These are phyloP conservation scores for Cucumis sativus DNA, from an alignment of 306 rosid species.

Conservation along the genomic window DNA sequence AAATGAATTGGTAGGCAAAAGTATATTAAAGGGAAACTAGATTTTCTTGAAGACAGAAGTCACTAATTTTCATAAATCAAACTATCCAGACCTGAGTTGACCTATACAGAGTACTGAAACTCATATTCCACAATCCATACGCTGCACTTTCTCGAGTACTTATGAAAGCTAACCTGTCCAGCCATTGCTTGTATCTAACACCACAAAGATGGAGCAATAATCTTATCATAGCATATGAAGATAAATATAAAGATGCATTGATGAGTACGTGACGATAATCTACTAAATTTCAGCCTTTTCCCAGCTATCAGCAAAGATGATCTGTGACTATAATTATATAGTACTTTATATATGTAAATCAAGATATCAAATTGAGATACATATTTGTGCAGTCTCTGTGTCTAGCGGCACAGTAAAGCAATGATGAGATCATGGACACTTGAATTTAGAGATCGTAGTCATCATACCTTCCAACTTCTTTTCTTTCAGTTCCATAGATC, in stretches of 20 bases:
- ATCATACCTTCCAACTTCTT: slow-evolving; percentile 45
- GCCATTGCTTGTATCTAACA: slow-evolving; percentile 53
- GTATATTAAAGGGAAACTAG: not conserved
- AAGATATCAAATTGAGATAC: not conserved
- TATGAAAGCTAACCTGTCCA: slow-evolving; percentile 40
- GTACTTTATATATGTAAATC: not conserved
- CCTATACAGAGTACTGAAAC: slow-evolving; percentile 48
- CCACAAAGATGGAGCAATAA: slow-evolving; percentile 12
- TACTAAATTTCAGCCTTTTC: not conserved
- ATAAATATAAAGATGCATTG: not conserved
- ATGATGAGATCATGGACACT: slow-evolving; percentile 3
- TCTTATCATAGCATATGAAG: not conserved
- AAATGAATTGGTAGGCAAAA: not conserved
- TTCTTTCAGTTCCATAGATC: slow-evolving; percentile 37
- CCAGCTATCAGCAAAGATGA: not conserved
- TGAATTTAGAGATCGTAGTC: slow-evolving; percentile 5
- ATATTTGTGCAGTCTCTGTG: not conserved
- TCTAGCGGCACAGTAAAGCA: not conserved
- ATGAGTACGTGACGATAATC: not conserved
- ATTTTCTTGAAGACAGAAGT: not conserved
- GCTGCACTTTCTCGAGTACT: slow-evolving; percentile 54
- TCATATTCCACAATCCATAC: slow-evolving; percentile 56
- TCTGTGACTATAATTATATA: not conserved
- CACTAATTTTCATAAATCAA: slow-evolving; percentile 1
- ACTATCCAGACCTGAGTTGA: slow-evolving; percentile 50